Conservation (phyloP, 257 asterid genomes). For the Striga asiatica region DNA sequence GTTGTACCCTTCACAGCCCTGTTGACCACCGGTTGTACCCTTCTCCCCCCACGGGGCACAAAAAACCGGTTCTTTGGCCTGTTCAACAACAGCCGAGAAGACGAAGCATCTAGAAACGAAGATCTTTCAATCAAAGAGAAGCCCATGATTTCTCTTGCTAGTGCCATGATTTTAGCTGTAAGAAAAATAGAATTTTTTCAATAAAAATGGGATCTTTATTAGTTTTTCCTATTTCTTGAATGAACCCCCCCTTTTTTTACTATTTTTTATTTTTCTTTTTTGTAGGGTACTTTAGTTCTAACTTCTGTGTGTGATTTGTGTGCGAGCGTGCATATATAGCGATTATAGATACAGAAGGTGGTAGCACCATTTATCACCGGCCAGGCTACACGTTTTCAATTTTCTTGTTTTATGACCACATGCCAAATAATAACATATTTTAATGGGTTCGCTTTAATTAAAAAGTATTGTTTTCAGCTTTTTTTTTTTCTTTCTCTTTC, state of each 20-base stretch:
- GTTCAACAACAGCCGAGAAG: slow-evolving; percentile 8
- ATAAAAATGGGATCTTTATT: slow-evolving; percentile 1
- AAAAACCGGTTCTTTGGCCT: slow-evolving; percentile 16
- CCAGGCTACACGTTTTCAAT: slow-evolving; percentile 65
- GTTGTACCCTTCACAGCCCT: slow-evolving; percentile 16
- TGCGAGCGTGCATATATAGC: neutral
- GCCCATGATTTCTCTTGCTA: slow-evolving; percentile 59
- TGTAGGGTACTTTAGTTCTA: too few relatives aligned
- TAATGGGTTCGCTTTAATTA: neutral
- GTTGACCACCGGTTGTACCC: slow-evolving; percentile 16
- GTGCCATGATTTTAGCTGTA: slow-evolving; percentile 35
- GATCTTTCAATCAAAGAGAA: slow-evolving; percentile 36
- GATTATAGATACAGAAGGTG: neutral
- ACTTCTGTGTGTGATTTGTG: too few relatives aligned
- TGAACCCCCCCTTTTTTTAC: neutral
- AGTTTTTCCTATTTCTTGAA: neutral
- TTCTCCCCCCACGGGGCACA: slow-evolving; percentile 27
- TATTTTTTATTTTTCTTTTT: neutral
- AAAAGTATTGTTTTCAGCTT: too few relatives aligned
- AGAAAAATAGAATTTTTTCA: neutral
- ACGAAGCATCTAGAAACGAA: slow-evolving; percentile 19
- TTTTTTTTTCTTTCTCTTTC: too few relatives aligned
- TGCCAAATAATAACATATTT: neutral
- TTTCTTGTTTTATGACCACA: slow-evolving; percentile 20
- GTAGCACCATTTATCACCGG: slow-evolving; percentile 23